Conservation (phyloP, 1,284 basidiomycete genomes). For the Melampsora americana region DNA sequence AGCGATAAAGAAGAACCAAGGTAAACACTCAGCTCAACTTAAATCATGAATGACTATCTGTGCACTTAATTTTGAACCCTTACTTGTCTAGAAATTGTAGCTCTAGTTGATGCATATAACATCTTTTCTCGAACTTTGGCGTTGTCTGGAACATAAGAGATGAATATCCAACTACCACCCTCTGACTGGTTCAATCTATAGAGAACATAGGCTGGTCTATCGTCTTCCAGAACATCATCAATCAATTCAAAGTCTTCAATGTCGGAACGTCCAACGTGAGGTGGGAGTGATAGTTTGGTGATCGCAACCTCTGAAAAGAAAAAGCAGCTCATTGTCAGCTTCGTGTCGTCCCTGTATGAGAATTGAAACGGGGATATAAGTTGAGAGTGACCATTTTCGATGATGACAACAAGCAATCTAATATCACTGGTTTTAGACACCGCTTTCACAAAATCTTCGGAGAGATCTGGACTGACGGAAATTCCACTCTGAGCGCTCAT, state of each 20-base stretch:
- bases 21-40: not conserved
- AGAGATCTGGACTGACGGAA: slow-evolving; percentile 16
- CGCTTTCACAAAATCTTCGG: slow-evolving; percentile 24
- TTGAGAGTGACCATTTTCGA: slow-evolving; percentile 31
- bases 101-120: slow-evolving; percentile 41
- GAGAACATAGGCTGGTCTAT: slow-evolving; percentile 35
- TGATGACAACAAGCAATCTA: slow-evolving; percentile 25
- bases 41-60: not conserved
- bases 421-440: slow-evolving; percentile 10
- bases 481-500: slow-evolving; percentile 44
- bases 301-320: not conserved
- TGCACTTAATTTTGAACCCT: not conserved
- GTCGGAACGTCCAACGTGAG: not conserved
- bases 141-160: slow-evolving; percentile 40
- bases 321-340: not conserved
- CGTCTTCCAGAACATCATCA: slow-evolving; percentile 20
- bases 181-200: slow-evolving; percentile 25
- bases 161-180: slow-evolving; percentile 34
- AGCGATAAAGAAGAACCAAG: not conserved
- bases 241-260: slow-evolving; percentile 34
- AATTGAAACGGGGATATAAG: not conserved
- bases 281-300: not conserved
- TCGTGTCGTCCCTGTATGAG: not conserved
- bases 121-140: slow-evolving; percentile 43
- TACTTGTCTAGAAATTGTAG: slow-evolving; percentile 39